Evolutionary conservation across 2,329 filamentous ascomycete genomes (phyloP), one percentile per base, ranked within the genome.

Genomic region (Penicillium sp.): DNA sequence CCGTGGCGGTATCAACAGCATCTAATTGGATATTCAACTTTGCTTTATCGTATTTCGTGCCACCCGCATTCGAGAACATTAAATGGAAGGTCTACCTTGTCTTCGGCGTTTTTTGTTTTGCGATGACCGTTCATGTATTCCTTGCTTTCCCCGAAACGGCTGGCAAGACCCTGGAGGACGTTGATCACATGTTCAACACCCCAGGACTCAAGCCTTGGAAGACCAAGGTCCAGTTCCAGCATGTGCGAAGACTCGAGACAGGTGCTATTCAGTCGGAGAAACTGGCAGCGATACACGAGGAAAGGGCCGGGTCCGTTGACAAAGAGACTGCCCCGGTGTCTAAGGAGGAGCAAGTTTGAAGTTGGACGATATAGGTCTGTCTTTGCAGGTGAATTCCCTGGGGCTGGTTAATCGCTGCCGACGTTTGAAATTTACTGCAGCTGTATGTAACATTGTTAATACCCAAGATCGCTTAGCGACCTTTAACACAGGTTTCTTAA

Each of bases 81-180:
- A 54, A 73, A 51, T 81, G 78, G 69, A 64, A 80, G 61, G 83
- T 83, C 59, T 91, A 90, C 72, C 82, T 90, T 71, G 79, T 91
- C 55, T 91, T 91, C 65, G 88, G 80, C 7, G 78, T 84, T 10
- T 89, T 90, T 75, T 88, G 87, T 66, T 78, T 78, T 2, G 77
- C 78, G 8, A 86, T 87, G 55, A 83, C 84, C 42, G 64, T 89
- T 36, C 86, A 90, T 69, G 83, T 87, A 65, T 80, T 82, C 67
- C 75, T 90, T 55, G 71, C 77, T 12, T 84, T 82, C 54, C 85
- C 85, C 0, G 80, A 89, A 69, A 90, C 86, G 0, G 82, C 84
- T 41, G 85, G 86, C 10, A 86, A 83, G 68, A 85, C 85, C 0
- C 80, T 90, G 0, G 88, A 91, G 66, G 54, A 51, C 49, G 61